phyloP scores from a whole-genome alignment of 2,329 filamentous ascomycete genomes.

The Didymella pomorum region DNA sequence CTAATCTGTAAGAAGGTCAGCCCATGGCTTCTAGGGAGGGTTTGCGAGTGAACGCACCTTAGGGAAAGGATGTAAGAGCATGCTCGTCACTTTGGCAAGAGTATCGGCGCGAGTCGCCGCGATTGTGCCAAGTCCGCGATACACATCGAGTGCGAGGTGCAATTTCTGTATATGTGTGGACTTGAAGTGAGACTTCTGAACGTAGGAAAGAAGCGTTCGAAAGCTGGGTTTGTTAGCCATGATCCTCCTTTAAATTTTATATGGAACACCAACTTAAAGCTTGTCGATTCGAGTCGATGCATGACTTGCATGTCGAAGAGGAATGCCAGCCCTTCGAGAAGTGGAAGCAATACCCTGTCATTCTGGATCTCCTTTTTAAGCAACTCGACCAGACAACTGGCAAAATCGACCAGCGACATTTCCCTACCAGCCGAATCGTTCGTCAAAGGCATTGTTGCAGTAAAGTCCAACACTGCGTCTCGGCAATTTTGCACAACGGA shows the following conservation, averaged over 20 bases:
- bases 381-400: slow-evolving; percentile 38
- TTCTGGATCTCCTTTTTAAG: slow-evolving; percentile 51
- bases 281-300: slow-evolving; percentile 47
- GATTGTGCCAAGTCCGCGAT: slow-evolving; percentile 71
- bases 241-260: background rate
- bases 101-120: slow-evolving; percentile 63
- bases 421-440: slow-evolving; percentile 2
- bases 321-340: slow-evolving; percentile 79
- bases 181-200: slow-evolving; percentile 84
- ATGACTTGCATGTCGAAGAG: slow-evolving; percentile 62
- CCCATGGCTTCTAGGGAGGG: background rate
- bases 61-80: slow-evolving; percentile 85
- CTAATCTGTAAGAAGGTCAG: slow-evolving; percentile 33
- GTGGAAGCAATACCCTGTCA: slow-evolving; percentile 77
- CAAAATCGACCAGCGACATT: slow-evolving; percentile 38
- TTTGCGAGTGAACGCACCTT: slow-evolving; percentile 60
- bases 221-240: slow-evolving; percentile 46
- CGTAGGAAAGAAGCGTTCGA: slow-evolving; percentile 70
- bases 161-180: slow-evolving; percentile 83
- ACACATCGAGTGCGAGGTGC: slow-evolving; percentile 80
- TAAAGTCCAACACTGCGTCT: slow-evolving; percentile 64
- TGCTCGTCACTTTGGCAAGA: slow-evolving; percentile 71
- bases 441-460: slow-evolving; percentile 39
- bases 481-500: slow-evolving; percentile 75
- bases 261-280: slow-evolving; percentile 62